A percentile compares a stretch with the other conserved stretches of the same genome.
These are phyloP conservation scores for Fraxinus americana DNA, from an alignment of 257 asterid species.

Conservation along the genomic window DNA sequence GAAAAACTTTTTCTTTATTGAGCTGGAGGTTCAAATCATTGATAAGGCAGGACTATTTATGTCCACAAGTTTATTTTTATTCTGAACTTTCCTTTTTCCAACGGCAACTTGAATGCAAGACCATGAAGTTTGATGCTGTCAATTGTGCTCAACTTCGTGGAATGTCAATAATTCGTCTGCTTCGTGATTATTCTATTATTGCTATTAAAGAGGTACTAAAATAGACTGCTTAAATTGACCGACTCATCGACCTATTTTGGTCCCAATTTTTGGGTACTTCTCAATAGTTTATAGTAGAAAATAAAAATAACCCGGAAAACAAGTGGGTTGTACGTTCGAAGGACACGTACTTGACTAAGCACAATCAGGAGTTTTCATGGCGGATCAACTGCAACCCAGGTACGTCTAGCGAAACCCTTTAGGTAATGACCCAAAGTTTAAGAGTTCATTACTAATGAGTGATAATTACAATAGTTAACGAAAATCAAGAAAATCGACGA, in stretches of 20 bases:
- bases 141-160: neutral
- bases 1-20: slow-evolving; percentile 19
- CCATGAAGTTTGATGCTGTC: neutral
- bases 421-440: neutral
- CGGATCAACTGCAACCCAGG: neutral
- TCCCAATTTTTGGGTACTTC: too few relatives aligned
- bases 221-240: neutral
- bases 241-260: neutral
- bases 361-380: neutral
- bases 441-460: neutral
- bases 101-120: slow-evolving; percentile 5
- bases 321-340: neutral
- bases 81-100: neutral
- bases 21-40: neutral
- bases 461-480: too few relatives aligned
- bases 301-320: neutral
- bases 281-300: neutral
- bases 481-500: too few relatives aligned
- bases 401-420: too few relatives aligned
- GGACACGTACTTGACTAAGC: neutral
- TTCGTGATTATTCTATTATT: neutral
- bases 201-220: neutral
- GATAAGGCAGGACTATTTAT: neutral
- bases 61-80: neutral
- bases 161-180: neutral